Conservation (phyloP, 495 filamentous ascomycete species). For the Penicillium nucicola region DNA sequence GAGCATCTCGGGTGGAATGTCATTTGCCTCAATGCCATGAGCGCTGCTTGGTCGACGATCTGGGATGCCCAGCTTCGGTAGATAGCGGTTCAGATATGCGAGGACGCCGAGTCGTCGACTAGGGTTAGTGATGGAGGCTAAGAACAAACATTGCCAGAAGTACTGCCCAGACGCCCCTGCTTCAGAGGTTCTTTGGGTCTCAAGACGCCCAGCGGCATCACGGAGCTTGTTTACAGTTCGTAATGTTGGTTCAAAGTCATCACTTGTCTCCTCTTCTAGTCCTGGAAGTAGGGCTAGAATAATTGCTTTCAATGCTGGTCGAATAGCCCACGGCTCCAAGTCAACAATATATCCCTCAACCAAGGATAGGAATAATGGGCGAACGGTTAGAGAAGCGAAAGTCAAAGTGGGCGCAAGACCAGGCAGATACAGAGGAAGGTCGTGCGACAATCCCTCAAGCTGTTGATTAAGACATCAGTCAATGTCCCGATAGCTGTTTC, state of each 20-base stretch:
- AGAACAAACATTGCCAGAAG: constrained; percentile 98
- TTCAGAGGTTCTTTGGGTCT: constrained; percentile 41
- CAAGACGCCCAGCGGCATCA: constrained; percentile 54
- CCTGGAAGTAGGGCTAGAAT: constrained; percentile 84
- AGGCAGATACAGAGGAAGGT: constrained; percentile 84
- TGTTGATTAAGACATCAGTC: constrained; percentile 21
- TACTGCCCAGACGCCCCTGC: constrained; percentile 69
- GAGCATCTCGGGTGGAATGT: constrained; percentile 26
- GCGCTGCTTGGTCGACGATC: constrained; percentile 31
- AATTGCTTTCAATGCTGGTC: constrained; percentile 85
- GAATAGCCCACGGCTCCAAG: constrained; percentile 64
- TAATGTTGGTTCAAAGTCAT: constrained; percentile 90
- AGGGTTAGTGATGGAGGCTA: constrained; percentile 85
- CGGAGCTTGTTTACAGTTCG: constrained; percentile 76
- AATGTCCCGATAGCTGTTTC: background rate
- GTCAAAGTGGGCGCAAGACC: constrained; percentile 84
- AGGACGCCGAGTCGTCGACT: constrained; percentile 81
- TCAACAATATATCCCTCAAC: constrained; percentile 76
- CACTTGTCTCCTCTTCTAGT: constrained; percentile 91
- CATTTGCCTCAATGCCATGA: constrained; percentile 18
- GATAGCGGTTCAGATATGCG: constrained; percentile 73
- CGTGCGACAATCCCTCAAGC: constrained; percentile 69
- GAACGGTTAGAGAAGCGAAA: constrained; percentile 87
- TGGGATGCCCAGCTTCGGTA: constrained; percentile 66
- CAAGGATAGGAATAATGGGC: constrained; percentile 77